Evolutionary conservation across 306 rosid species (phyloP), one percentile per base, ranked within the genome.

Genomic region (Mimosa bimucronata): DNA sequence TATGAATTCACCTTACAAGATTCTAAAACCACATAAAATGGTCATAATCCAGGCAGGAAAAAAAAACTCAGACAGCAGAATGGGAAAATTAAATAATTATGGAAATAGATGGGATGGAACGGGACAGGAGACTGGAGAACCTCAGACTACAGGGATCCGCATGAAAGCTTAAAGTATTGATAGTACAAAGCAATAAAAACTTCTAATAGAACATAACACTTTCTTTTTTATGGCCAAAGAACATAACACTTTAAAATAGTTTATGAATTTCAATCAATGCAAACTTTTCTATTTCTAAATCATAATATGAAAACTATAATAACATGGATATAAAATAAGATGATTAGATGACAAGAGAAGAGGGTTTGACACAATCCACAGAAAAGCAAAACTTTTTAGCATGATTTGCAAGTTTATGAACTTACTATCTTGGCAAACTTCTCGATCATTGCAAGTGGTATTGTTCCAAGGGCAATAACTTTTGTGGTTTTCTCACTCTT

Each of bases 401-500:
- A 66, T 76, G 26, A 16, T 23, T 76, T 79, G 75, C 30, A 48
- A 69, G 76, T n/a, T 70, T 61, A 44, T 58, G 78, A 85, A 83
- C 94, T 90, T 87, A 95, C 99, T 65, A 74, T 81, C 88, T 93
- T 91, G 89, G 44, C 89, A 85, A 93, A 90, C 92, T 91, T 95
- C 89, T 95, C 99, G 41, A 95, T 92, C 64, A 96, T 90, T 81
- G 92, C 86, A 84, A 92, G 81, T 13, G 99, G 92, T 73, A 95
- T 93, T 23, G 98, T 91, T 83, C 99, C 99, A 60, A 91, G 92
- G 60, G 88, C 77, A 85, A 91, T 90, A 66, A 89, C 81, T 82
- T 89, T 91, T 87, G 90, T 78, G 19, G 96, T 93, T 84, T 95
- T 97, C 86, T 93, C 99, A 66, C 94, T 91, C 99, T 95, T 79